Evolutionary conservation across 257 asterid species (phyloP).

Genomic region (Gentiana macrophylla): DNA sequence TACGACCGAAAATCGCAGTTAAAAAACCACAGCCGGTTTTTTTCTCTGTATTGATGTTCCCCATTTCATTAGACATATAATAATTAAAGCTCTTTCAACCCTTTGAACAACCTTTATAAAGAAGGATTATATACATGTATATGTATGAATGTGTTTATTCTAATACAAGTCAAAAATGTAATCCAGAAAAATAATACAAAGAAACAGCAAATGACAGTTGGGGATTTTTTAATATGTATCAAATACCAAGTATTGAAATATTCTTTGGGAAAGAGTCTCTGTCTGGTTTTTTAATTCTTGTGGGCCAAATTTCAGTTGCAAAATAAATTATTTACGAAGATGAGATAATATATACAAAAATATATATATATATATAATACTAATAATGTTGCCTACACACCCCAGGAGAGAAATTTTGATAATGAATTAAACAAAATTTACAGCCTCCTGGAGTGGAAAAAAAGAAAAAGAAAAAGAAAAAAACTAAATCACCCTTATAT

Average conservation of each 20-base stretch:
- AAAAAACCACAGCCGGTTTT: slow-evolving; percentile 72
- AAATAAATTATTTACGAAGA: background rate
- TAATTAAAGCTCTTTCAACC: too few relatives aligned
- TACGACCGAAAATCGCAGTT: slow-evolving; percentile 64
- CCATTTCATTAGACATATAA: slow-evolving; percentile 27
- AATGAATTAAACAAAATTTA: background rate
- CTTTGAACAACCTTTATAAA: background rate
- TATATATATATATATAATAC: background rate
- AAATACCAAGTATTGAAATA: slow-evolving; percentile 14
- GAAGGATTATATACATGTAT: too few relatives aligned
- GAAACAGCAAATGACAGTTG: slow-evolving; percentile 3
- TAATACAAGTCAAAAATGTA: slow-evolving; percentile 1
- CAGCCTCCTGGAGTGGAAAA: slow-evolving; percentile 23
- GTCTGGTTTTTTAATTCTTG: background rate
- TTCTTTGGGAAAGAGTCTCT: background rate
- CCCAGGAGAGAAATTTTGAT: too few relatives aligned
- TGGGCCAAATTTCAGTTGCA: background rate
- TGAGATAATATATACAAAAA: background rate
- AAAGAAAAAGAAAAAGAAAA: slow-evolving; percentile 3
- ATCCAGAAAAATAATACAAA: too few relatives aligned
- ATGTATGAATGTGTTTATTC: background rate
- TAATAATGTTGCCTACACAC: background rate
- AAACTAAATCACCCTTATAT: background rate
- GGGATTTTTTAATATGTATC: background rate
- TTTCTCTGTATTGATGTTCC: slow-evolving; percentile 49